A percentile compares a stretch with the other conserved stretches of the same genome.
phyloP scores from a whole-genome alignment of 169 alveolate genomes.

The Perkinsus olseni region DNA sequence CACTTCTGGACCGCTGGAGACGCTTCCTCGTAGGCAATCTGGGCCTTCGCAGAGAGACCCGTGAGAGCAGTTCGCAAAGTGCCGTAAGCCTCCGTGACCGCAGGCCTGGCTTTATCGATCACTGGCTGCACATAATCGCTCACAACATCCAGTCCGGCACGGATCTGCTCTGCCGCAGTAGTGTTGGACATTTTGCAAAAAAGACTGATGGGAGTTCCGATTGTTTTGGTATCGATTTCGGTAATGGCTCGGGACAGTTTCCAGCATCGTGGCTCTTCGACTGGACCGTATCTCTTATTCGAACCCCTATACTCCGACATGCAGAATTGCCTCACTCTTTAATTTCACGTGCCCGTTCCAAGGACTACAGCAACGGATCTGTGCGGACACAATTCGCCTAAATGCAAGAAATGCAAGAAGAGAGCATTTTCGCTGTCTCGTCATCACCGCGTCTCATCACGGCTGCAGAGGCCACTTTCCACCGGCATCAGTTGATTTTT shows the following conservation, averaged over 20 bases:
- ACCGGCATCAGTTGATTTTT: neutral
- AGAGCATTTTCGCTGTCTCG: neutral
- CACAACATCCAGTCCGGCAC: neutral
- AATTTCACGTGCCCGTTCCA: too few species aligned
- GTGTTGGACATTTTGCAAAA: neutral
- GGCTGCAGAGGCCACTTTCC: neutral
- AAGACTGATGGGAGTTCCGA: neutral
- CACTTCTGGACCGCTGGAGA: neutral
- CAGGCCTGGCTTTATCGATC: neutral
- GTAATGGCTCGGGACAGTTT: too few species aligned
- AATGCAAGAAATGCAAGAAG: neutral
- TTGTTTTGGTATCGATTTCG: too few species aligned
- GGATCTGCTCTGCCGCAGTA: neutral
- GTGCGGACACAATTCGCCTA: neutral
- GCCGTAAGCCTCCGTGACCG: neutral
- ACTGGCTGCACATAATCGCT: neutral
- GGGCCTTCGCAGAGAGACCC: neutral
- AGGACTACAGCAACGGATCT: too few species aligned
- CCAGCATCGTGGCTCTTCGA: too few species aligned
- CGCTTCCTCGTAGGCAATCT: neutral
- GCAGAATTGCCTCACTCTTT: too few species aligned
- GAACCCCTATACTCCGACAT: too few species aligned
- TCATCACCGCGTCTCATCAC: neutral
- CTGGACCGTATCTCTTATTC: too few species aligned
- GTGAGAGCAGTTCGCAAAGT: neutral